Evolutionary conservation across 2,329 filamentous ascomycete species (phyloP).

Genomic region (Trichoderma sp.): DNA sequence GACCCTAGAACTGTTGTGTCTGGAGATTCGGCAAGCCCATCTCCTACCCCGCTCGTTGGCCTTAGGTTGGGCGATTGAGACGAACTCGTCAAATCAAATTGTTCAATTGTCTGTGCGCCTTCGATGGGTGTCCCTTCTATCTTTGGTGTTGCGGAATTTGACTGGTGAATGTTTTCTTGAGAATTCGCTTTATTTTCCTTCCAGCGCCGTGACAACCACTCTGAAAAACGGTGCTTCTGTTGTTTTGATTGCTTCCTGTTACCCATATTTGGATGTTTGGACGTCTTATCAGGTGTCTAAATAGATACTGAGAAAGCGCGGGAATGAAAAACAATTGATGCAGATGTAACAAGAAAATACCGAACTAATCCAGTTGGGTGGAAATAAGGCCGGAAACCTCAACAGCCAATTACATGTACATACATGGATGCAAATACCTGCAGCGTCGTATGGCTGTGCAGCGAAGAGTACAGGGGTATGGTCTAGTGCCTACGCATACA

Average conservation of each 20-base stretch:
- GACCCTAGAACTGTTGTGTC: background rate
- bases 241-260: background rate
- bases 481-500: no score
- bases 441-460: no score
- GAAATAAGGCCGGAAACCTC: background rate
- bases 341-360: background rate
- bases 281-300: background rate
- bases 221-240: no score
- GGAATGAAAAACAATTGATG: background rate
- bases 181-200: background rate
- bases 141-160: background rate
- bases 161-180: background rate
- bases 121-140: background rate
- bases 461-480: no score
- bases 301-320: background rate
- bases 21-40: background rate
- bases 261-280: background rate
- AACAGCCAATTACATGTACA: background rate
- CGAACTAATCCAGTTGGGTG: background rate
- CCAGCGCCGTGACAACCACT: no score
- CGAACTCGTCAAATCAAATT: background rate
- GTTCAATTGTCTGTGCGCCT: background rate
- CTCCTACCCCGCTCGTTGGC: background rate
- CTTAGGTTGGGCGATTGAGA: background rate
- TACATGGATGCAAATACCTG: no score